Evolutionary conservation across 1,284 basidiomycete species (phyloP), one percentile per base, ranked within the genome.

Genomic region (Cutaneotrichosporon sp.): DNA sequence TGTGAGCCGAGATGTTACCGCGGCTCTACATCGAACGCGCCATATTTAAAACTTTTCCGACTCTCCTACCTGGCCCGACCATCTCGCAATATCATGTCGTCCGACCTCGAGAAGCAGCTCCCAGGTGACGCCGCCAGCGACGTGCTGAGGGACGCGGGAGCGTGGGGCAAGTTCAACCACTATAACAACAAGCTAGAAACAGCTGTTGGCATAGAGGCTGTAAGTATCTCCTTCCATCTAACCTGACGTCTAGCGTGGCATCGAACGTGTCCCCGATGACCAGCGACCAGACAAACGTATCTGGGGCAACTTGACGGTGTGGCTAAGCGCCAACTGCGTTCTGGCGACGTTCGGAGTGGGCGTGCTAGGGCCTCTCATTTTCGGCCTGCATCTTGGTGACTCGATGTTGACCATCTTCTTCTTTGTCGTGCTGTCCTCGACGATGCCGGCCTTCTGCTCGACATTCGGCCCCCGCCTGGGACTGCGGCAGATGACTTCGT

Each of bases 401-500:
- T 64, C 59, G 27, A 52, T 64, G 59, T 62, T 70, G 54, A 62
- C 58, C 41, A 62, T 71, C 56, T 52, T 65, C 51, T 68, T 71
- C 59, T 64, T 66, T 52, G 63, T 60, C 49, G 41, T 51, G 27
- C 42, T 56, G 22, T 52, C 66, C 5, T 55, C 62, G 16, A 29
- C 48, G 17, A 52, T 69, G 12, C 64, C 68, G 1, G 65, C 68
- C 17, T 64, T 65, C 56, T 61, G 59, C 55, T 61, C 68, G 4
- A 67, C 65, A 8, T 71, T 70, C 17, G 72, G 70, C 12, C 65
- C 65, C 24, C 57, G 59, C 17, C 67, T 71, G 33, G 71, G 72
- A 31, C 64, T 76, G 7, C 69, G 75, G 16, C 73, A 75, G 49
- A 71, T 76, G 68, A 70, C 72, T 17, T 61, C 71, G n/a, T 61